Percentiles rank a stretch among this genome's conserved stretches.
Conservation (phyloP, 352 stramenopile species). For the Stephanocyclus meneghinianus region DNA sequence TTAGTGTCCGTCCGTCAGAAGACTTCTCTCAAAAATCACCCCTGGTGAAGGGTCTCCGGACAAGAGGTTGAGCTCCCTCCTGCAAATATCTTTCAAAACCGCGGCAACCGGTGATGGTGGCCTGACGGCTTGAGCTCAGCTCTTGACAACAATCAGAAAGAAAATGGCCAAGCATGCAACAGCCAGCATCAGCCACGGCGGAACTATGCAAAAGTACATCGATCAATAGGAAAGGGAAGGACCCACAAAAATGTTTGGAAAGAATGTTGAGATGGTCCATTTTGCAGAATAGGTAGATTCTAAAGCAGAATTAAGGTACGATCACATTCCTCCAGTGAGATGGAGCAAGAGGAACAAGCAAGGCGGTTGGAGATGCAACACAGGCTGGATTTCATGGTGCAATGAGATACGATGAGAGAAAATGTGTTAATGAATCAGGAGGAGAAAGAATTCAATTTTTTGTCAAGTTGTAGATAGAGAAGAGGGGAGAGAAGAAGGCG, state of each 20-base stretch:
- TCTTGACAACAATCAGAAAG: too few relatives aligned
- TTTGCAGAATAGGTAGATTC: constrained; percentile 58
- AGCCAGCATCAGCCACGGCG: too few relatives aligned
- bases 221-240: constrained; percentile 17
- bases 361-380: constrained; percentile 19
- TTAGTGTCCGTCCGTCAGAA: too few relatives aligned
- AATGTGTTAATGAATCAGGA: constrained; percentile 45
- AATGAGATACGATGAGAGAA: constrained; percentile 32
- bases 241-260: constrained; percentile 22
- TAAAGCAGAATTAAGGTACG: constrained; percentile 40
- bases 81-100: too few relatives aligned
- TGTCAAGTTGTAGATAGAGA: constrained; percentile 40
- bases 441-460: constrained; percentile 29
- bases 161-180: too few relatives aligned
- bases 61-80: too few relatives aligned
- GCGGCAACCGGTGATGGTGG: too few relatives aligned
- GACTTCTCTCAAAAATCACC: too few relatives aligned
- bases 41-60: too few relatives aligned
- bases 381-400: constrained; percentile 40
- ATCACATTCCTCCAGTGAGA: constrained; percentile 4
- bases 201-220: constrained; percentile 22
- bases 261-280: constrained; percentile 18
- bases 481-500: constrained; percentile 5
- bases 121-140: too few relatives aligned
- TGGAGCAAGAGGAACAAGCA: constrained; percentile 8